Evolutionary conservation across 2,329 filamentous ascomycete species (phyloP).

Genomic region (Talaromyces sp.): DNA sequence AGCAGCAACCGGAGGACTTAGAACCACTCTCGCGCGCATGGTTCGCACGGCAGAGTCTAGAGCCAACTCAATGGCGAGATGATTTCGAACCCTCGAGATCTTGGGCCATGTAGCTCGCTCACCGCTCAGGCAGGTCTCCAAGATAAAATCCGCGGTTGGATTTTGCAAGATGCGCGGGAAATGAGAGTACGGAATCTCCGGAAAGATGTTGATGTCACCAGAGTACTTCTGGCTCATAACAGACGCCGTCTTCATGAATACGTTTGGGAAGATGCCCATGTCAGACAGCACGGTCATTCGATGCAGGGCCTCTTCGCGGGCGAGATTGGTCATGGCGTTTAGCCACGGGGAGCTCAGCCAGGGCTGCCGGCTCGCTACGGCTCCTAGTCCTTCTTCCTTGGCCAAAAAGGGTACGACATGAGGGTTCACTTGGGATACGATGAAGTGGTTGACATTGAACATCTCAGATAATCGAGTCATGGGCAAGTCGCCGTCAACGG

Average conservation of each 20-base stretch:
- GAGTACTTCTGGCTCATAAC: conserved; percentile 87
- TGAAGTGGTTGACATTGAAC: conserved; percentile 98
- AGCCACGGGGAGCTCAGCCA: conserved; percentile 50
- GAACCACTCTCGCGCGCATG: conserved; percentile 34
- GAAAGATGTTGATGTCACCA: conserved; percentile 90
- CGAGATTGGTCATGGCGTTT: conserved; percentile 62
- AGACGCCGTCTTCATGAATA: conserved; percentile 70
- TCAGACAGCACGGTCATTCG: conserved; percentile 75
- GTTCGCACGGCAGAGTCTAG: conserved; percentile 44
- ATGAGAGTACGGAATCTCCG: conserved; percentile 67
- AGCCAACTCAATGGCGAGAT: conserved; percentile 81
- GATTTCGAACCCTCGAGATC: conserved; percentile 75
- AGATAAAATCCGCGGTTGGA: conserved; percentile 81
- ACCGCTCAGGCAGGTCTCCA: conserved; percentile 67
- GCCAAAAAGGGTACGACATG: conserved; percentile 83
- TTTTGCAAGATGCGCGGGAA: conserved; percentile 75
- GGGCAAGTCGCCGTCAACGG: conserved; percentile 87
- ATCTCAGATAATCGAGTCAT: conserved; percentile 86
- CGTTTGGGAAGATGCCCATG: conserved; percentile 71
- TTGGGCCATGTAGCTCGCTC: conserved; percentile 91
- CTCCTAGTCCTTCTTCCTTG: conserved; percentile 56
- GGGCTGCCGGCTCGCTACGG: conserved; percentile 23
- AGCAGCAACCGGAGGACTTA: conserved; percentile 21
- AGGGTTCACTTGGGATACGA: conserved; percentile 93
- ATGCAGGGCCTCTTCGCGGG: conserved; percentile 74